phyloP scores from a whole-genome alignment of 768 basidiomycete species.

The Butyriboletus loyo region DNA sequence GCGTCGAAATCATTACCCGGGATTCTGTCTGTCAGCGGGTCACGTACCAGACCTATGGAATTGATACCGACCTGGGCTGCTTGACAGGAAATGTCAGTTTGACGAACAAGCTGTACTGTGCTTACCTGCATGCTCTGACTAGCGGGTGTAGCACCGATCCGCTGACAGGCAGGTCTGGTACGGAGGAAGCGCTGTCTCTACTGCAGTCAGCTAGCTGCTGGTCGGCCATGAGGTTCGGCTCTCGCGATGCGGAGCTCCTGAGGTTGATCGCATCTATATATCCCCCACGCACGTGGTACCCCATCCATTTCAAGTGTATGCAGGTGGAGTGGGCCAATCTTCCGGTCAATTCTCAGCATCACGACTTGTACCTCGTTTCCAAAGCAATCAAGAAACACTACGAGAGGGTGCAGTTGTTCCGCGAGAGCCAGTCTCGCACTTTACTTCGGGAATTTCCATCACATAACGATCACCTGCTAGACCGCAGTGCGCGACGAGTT shows the following conservation, averaged over 20 bases:
- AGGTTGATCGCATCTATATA: slow-evolving; percentile 32
- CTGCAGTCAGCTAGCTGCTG: background rate
- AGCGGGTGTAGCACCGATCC: slow-evolving; percentile 43
- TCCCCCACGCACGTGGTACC: slow-evolving; percentile 39
- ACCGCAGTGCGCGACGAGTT: slow-evolving; percentile 16
- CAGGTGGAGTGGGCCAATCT: slow-evolving; percentile 35
- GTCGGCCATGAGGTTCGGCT: background rate
- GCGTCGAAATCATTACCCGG: slow-evolving; percentile 7
- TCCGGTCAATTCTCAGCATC: slow-evolving; percentile 29
- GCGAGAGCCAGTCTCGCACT: background rate
- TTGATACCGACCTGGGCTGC: slow-evolving; percentile 31
- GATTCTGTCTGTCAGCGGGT: background rate
- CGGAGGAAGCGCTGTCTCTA: background rate
- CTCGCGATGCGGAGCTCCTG: slow-evolving; percentile 33
- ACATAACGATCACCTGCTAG: slow-evolving; percentile 8
- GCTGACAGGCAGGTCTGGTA: slow-evolving; percentile 41
- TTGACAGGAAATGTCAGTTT: slow-evolving; percentile 27
- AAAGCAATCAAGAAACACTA: slow-evolving; percentile 30
- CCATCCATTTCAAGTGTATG: slow-evolving; percentile 36
- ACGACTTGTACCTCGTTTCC: slow-evolving; percentile 23
- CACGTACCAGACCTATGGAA: slow-evolving; percentile 27
- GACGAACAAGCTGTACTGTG: slow-evolving; percentile 33
- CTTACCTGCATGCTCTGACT: slow-evolving; percentile 46
- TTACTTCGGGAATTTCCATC: slow-evolving; percentile 6
- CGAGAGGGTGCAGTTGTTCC: slow-evolving; percentile 13